Evolutionary conservation across 2,329 filamentous ascomycete genomes (phyloP), one percentile per base, ranked within the genome.

Genomic region (Aschersonia sp.): DNA sequence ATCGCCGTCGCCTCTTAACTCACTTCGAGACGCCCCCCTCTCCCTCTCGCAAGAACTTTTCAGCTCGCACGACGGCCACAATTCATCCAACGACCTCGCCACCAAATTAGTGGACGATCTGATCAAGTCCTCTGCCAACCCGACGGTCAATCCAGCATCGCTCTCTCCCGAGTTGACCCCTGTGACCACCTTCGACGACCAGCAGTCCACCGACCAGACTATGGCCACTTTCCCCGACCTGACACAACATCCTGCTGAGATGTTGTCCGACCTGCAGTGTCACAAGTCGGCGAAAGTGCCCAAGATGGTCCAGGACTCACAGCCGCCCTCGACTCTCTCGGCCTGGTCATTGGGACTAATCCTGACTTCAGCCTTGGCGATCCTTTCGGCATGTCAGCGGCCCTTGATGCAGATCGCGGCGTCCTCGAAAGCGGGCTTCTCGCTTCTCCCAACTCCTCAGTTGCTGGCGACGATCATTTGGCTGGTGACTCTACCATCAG

Each of bases 181-280:
- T 10, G 67, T 78, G 31, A 60, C 69, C 52, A 75, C 54, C n/a
- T 50, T 50, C 32, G 51, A 50, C 20, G 57, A 60, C 30, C 50
- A 51, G 31, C 51, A 53, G 48, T 35, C 51, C 49, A 52, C 45
- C 44, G 56, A 64, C 56, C 51, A 53, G 52, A 58, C 55, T 46
- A 44, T 54, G 53, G 57, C 60, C 56, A 60, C 67, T 71, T 77
- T 83, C 71, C 77, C 85, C 80, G 87, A 94, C 78, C 72, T 80
- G 92, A 92, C 89, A 96, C 92, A 96, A 96, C 89, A 94, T 95
- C 89, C 92, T 97, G 92, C 92, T 77, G 92, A 78, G 89, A 84
- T 96, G 91, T 96, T 97, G 92, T 97, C 84, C 67, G 92, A 95
- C 92, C 92, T 94, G 92, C 92, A 85, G 92, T 98, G 92, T 97